These are phyloP conservation scores for Gomphus sp. DNA, from an alignment of 1,284 basidiomycete species.

Conservation along the genomic window DNA sequence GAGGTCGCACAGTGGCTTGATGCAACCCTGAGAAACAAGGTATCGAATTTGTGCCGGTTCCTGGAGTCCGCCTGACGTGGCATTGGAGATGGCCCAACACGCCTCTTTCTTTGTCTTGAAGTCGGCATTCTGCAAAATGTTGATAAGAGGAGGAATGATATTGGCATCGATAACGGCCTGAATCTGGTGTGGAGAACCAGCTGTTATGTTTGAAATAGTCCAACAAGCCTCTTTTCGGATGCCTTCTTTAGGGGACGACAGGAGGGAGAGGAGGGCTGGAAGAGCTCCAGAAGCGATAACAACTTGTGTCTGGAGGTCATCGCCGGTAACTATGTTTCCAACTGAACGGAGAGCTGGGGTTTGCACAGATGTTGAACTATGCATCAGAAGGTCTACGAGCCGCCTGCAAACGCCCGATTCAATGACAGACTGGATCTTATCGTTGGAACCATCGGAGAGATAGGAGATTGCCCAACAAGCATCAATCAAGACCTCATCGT, in stretches of 20 bases:
- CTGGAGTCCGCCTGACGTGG: slow-evolving; percentile 94
- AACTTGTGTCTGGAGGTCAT: slow-evolving; percentile 98
- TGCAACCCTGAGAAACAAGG: slow-evolving; percentile 95
- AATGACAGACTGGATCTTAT: slow-evolving; percentile 99
- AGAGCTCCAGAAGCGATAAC: slow-evolving; percentile 96
- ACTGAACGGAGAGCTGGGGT: slow-evolving; percentile 96
- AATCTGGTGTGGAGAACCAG: slow-evolving; percentile 93
- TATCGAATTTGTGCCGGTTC: slow-evolving; percentile 98
- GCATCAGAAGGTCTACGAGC: slow-evolving; percentile 96
- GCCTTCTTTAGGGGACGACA: slow-evolving; percentile 95
- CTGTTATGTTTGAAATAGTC: slow-evolving; percentile 99
- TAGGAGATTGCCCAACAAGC: slow-evolving; percentile 99
- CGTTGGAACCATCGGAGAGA: slow-evolving; percentile 97
- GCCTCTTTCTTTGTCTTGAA: slow-evolving; percentile 99
- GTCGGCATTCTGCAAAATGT: slow-evolving; percentile 95
- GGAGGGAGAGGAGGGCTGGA: slow-evolving; percentile 82
- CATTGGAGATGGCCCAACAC: slow-evolving; percentile 99
- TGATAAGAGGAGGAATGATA: slow-evolving; percentile 96
- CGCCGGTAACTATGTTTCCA: slow-evolving; percentile 98
- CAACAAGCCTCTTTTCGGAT: slow-evolving; percentile 97
- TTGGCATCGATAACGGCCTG: slow-evolving; percentile 83
- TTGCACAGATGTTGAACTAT: slow-evolving; percentile 96
- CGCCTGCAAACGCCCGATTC: slow-evolving; percentile 97
- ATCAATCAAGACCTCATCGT: slow-evolving; percentile 98
- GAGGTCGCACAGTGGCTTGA: slow-evolving; percentile 96